Evolutionary conservation across 441 rosid species (phyloP).

Genomic region (Omphalea diandra): DNA sequence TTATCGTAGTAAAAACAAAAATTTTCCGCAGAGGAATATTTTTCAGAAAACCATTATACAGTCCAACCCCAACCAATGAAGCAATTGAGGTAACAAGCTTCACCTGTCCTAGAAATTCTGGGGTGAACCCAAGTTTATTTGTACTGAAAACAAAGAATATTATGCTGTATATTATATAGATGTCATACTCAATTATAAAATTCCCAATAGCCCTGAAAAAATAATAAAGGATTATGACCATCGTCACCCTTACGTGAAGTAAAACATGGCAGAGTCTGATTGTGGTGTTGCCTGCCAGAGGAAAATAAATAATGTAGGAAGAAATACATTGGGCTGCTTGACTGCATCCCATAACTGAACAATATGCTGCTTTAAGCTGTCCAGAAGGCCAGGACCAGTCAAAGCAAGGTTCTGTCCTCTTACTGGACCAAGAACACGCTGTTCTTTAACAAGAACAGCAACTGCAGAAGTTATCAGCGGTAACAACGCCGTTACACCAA

Average conservation of each 20-base stretch:
- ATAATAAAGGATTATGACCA: neutral
- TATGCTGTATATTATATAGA: neutral
- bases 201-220: conserved; percentile 8
- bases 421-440: conserved; percentile 46
- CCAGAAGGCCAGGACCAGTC: conserved; percentile 51
- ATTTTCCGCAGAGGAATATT: conserved; percentile 73
- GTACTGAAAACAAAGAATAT: conserved; percentile 51
- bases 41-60: conserved; percentile 89
- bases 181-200: conserved; percentile 16
- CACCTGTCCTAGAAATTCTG: conserved; percentile 94
- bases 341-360: conserved; percentile 73
- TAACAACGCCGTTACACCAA: conserved; percentile 83
- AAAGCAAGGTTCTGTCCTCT: conserved; percentile 42
- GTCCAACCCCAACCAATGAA: conserved; percentile 84
- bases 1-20: conserved; percentile 68
- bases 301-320: conserved; percentile 87
- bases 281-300: conserved; percentile 99
- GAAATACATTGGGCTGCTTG: conserved; percentile 75
- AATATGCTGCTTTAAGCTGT: conserved; percentile 62
- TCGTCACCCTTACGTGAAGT: conserved; percentile 62
- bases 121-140: conserved; percentile 91
- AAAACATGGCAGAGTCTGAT: conserved; percentile 97
- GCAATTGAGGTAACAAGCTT: conserved; percentile 91
- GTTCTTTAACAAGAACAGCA: conserved; percentile 90
- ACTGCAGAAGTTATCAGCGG: conserved; percentile 88